phyloP scores from a whole-genome alignment of 208 protist species.

The Kentomonas sorsogonicus region DNA sequence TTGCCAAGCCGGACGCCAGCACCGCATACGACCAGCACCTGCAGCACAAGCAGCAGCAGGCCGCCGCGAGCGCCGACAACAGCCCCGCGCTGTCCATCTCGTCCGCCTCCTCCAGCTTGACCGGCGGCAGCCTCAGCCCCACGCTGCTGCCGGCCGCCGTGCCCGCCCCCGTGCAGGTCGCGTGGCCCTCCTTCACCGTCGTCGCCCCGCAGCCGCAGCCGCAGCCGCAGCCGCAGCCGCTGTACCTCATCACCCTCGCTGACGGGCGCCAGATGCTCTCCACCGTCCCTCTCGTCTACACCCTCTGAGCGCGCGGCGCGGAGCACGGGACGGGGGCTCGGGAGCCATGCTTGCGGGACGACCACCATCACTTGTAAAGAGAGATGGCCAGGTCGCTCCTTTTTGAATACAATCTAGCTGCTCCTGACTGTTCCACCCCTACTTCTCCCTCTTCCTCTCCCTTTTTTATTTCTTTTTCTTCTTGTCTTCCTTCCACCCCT shows the following conservation, averaged over 20 bases:
- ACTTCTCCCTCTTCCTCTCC: slow-evolving; percentile 10
- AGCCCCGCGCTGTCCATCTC: background rate
- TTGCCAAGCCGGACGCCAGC: slow-evolving; percentile 47
- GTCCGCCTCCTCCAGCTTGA: background rate
- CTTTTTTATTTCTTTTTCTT: slow-evolving; percentile 9
- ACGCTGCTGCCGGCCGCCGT: background rate
- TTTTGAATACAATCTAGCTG: background rate
- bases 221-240: background rate
- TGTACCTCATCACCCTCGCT: background rate
- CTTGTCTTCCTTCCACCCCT: slow-evolving; percentile 1
- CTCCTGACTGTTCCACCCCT: slow-evolving; percentile 10
- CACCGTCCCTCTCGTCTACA: too few relatives aligned
- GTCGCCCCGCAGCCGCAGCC: background rate
- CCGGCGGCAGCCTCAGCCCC: too few relatives aligned
- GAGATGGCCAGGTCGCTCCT: too few relatives aligned
- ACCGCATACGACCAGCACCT: slow-evolving; percentile 10
- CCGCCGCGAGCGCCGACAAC: background rate
- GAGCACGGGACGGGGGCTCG: too few relatives aligned
- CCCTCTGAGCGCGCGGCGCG: too few relatives aligned
- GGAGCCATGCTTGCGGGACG: too few relatives aligned
- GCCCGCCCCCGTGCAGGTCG: background rate
- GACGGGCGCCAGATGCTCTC: too few relatives aligned
- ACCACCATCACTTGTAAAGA: too few relatives aligned
- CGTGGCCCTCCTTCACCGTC: background rate
- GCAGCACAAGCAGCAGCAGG: background rate